These are phyloP conservation scores for Begonia fuchsioides DNA, from an alignment of 306 rosid genomes.

Conservation along the genomic window DNA sequence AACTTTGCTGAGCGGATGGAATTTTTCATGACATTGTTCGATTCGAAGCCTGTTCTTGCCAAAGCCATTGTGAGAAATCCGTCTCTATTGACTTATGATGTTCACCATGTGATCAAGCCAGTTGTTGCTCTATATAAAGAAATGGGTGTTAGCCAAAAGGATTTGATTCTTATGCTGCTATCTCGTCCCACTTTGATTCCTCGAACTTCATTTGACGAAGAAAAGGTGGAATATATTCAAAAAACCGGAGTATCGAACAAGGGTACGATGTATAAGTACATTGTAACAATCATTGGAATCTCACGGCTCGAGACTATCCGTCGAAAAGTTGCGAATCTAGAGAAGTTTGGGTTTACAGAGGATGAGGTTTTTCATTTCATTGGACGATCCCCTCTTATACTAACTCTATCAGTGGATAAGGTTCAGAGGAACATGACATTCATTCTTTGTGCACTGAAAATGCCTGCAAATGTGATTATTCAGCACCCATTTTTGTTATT, in stretches of 20 bases:
- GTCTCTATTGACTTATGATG: conserved; percentile 33
- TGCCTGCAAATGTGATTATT: conserved; percentile 40
- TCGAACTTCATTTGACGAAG: conserved; percentile 52
- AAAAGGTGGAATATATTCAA: conserved; percentile 46
- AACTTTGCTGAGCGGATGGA: conserved; percentile 39
- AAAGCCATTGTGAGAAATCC: conserved; percentile 65
- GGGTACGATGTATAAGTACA: conserved; percentile 53
- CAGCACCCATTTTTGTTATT: conserved; percentile 34
- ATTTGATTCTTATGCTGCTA: conserved; percentile 42
- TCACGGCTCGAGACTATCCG: conserved; percentile 57
- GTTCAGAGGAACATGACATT: conserved; percentile 87
- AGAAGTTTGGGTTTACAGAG: conserved; percentile 47
- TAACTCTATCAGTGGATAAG: conserved; percentile 60
- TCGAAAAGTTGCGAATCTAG: conserved; percentile 37
- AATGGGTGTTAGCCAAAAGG: conserved; percentile 50
- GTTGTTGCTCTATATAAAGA: conserved; percentile 27
- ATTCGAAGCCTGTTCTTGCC: conserved; percentile 37
- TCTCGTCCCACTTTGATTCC: conserved; percentile 44
- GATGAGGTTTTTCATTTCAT: conserved; percentile 50
- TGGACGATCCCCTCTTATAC: conserved; percentile 31
- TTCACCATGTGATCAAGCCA: conserved; percentile 22
- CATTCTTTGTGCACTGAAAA: conserved; percentile 52
- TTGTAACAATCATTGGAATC: conserved; percentile 49
- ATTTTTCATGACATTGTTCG: conserved; percentile 38
- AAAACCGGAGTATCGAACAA: conserved; percentile 36